These are phyloP conservation scores for Trichoderma koningiopsis DNA, from an alignment of 2,329 filamentous ascomycete species.

Conservation along the genomic window DNA sequence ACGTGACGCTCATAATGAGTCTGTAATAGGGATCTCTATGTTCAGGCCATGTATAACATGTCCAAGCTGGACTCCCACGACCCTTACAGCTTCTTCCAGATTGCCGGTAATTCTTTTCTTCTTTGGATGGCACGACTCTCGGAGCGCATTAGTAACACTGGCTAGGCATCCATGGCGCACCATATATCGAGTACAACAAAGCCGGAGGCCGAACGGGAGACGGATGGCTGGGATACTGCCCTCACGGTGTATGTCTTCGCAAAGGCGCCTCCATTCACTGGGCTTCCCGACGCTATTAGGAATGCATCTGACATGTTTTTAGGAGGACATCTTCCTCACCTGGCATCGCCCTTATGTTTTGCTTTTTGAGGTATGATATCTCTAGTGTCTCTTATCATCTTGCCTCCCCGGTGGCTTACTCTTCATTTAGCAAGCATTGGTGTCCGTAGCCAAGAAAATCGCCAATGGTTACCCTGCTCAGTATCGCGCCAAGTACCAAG, in stretches of 20 bases:
- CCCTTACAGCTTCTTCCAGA: slow-evolving; percentile 52
- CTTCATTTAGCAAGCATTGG: slow-evolving; percentile 52
- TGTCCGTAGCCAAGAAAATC: slow-evolving; percentile 48
- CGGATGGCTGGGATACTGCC: slow-evolving; percentile 48
- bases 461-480: slow-evolving; percentile 46
- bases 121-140: slow-evolving; percentile 16
- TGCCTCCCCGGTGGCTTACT: slow-evolving; percentile 16
- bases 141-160: slow-evolving; percentile 28
- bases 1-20: slow-evolving; percentile 13
- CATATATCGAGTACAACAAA: slow-evolving; percentile 47
- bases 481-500: slow-evolving; percentile 42
- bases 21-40: slow-evolving; percentile 50
- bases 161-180: slow-evolving; percentile 45
- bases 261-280: neutral
- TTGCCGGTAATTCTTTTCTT: slow-evolving; percentile 44
- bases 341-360: slow-evolving; percentile 61
- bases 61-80: slow-evolving; percentile 46
- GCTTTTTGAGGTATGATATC: slow-evolving; percentile 52
- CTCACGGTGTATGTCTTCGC: slow-evolving; percentile 46
- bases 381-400: neutral
- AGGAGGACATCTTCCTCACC: slow-evolving; percentile 53
- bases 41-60: slow-evolving; percentile 49
- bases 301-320: neutral
- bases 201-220: slow-evolving; percentile 38
- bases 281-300: neutral